These are phyloP conservation scores for Pseudogymnoascus sp. DNA, from an alignment of 2,329 filamentous ascomycete genomes.

Conservation along the genomic window DNA sequence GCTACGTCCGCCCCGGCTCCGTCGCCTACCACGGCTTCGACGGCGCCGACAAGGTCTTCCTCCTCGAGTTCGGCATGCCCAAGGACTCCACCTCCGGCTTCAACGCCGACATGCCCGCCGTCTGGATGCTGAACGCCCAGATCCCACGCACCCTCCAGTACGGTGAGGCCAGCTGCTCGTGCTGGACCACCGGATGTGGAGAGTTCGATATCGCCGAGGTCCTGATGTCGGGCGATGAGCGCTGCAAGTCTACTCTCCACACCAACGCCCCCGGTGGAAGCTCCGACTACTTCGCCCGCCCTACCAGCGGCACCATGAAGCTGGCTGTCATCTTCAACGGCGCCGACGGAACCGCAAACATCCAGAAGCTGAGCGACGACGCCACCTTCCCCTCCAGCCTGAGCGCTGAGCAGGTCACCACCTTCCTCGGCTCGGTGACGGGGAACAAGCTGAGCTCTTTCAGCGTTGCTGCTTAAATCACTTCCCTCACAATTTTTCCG, in stretches of 20 bases:
- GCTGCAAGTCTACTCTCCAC: constrained; percentile 65
- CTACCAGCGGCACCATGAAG: constrained; percentile 49
- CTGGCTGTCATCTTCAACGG: constrained; percentile 54
- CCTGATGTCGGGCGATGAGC: constrained; percentile 53
- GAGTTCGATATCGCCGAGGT: constrained; percentile 72
- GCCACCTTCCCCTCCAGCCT: constrained; percentile 35
- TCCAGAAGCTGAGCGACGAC: constrained; percentile 41
- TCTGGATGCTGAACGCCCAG: constrained; percentile 67
- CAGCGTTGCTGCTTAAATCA: neutral
- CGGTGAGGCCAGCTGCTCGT: constrained; percentile 53
- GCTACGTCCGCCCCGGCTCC: constrained; percentile 38
- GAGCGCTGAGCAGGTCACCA: constrained; percentile 29
- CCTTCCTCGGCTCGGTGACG: neutral
- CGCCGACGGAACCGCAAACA: constrained; percentile 41
- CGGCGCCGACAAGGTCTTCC: constrained; percentile 62
- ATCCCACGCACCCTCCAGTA: constrained; percentile 67
- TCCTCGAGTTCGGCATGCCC: constrained; percentile 68
- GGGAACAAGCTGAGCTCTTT: neutral
- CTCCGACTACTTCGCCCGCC: constrained; percentile 64
- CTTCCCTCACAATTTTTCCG: no score
- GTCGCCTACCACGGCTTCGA: constrained; percentile 57
- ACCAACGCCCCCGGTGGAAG: constrained; percentile 53
- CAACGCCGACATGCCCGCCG: constrained; percentile 60
- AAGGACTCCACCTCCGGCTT: constrained; percentile 41
- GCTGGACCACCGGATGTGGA: constrained; percentile 68